Base-by-base conservation (phyloP, 31 red algal species). In the Porphyra umbilicalis region DNA sequence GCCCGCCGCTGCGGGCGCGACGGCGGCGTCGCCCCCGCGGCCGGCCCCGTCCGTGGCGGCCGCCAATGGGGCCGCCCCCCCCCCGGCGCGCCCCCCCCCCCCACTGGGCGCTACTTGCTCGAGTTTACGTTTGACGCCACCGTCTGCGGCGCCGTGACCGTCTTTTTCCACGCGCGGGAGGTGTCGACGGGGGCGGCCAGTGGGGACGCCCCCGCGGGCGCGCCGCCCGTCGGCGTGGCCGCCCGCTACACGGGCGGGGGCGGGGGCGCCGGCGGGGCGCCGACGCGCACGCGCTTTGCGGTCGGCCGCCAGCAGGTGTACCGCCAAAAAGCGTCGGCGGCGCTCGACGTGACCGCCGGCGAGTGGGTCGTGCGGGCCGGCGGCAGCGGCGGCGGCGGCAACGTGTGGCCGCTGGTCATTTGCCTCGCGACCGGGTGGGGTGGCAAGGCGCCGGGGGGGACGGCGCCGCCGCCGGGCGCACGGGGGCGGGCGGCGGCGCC, bases 51-150 rank as follows among this genome's bases (percentile, higher is more conserved):
- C n/a, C n/a, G n/a, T n/a, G n/a, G n/a, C n/a, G n/a, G n/a, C n/a
- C n/a, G n/a, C n/a, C n/a, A n/a, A n/a, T n/a, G n/a, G n/a, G n/a
- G n/a, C n/a, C n/a, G n/a, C n/a, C n/a, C n/a, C n/a, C n/a, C n/a
- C n/a, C n/a, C n/a, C n/a, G n/a, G n/a, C n/a, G n/a, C n/a, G n/a
- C n/a, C 35, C 38, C 38, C 76, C 35, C 38, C 71, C 29, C 16
- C 80, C 7, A 36, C 79, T 9, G 1, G 13, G 8, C 74, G 39
- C 32, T 82, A 81, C 39, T 8, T 85, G 7, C 14, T 93, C 35
- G 77, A 89, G 33, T 93, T 93, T 81, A 30, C 44, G n/a, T 89
- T 93, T 67, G 86, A 93, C 71, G 85, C 90, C 39, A 71, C 38
- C 13, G 81, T 84, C 35, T 9, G 35, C 13, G 90, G 90, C 18